phyloP scores from a whole-genome alignment of 2,329 filamentous ascomycete species.

The Penicillium corylophilum region DNA sequence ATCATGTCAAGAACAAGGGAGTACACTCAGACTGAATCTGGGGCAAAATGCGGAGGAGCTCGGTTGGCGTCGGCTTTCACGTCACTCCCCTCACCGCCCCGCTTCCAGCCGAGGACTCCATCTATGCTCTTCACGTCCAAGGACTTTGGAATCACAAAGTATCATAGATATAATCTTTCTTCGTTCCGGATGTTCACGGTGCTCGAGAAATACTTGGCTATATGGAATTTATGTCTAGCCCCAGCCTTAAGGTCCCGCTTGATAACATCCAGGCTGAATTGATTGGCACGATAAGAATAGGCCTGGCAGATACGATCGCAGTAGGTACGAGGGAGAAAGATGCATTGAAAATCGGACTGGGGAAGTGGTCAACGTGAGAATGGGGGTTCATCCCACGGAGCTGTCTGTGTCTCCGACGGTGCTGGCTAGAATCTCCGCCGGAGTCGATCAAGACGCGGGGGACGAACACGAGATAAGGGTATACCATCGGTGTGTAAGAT shows the following conservation, averaged over 20 bases:
- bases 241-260: not conserved
- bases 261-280: not conserved
- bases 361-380: not conserved
- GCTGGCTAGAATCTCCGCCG: not conserved
- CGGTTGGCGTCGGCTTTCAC: constrained; percentile 30
- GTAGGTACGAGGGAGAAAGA: not conserved
- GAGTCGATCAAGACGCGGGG: not conserved
- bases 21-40: not conserved
- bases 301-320: not conserved
- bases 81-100: constrained; percentile 5
- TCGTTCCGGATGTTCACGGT: not conserved
- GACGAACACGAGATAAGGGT: not conserved
- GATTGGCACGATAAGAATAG: not conserved
- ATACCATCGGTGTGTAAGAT: too few species aligned
- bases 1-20: constrained; percentile 2
- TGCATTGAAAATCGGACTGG: not conserved
- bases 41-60: constrained; percentile 18
- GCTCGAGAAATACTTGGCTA: too few species aligned
- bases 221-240: too few species aligned
- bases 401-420: constrained; percentile 6
- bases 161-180: not conserved
- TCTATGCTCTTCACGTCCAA: not conserved
- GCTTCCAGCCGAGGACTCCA: constrained; percentile 9
- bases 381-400: not conserved
- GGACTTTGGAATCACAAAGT: not conserved